phyloP scores from a whole-genome alignment of 1,284 basidiomycete genomes.

The Apiotrichum brassicae region DNA sequence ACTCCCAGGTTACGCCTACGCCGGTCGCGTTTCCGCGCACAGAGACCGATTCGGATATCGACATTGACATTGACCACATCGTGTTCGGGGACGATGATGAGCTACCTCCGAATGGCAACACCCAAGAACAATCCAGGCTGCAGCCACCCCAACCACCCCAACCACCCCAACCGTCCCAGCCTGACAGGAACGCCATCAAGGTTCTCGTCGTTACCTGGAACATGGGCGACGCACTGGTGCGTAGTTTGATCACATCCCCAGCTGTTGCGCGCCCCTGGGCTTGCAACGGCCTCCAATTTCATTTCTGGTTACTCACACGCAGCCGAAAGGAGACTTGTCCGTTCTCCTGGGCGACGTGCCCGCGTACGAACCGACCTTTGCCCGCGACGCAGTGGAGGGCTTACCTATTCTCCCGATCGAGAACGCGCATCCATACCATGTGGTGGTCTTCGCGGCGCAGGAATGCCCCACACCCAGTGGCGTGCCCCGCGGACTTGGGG shows the following conservation, averaged over 20 bases:
- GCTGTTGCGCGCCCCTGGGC: background rate
- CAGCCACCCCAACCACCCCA: background rate
- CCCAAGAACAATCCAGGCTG: background rate
- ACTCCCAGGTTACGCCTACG: too few species aligned
- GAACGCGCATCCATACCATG: conserved; percentile 49
- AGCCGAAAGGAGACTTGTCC: conserved; percentile 50
- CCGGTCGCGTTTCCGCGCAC: background rate
- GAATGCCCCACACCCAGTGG: conserved; percentile 47
- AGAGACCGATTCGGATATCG: too few species aligned
- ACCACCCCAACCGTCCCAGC: background rate
- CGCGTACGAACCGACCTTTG: conserved; percentile 34
- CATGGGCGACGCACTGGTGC: conserved; percentile 49
- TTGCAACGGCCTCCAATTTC: too few species aligned
- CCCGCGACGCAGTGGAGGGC: conserved; percentile 5
- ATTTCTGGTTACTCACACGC: background rate
- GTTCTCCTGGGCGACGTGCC: conserved; percentile 49
- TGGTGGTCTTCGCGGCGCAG: conserved; percentile 51
- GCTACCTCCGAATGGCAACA: background rate
- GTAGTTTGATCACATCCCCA: conserved; percentile 3
- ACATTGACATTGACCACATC: background rate
- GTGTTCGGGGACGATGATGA: background rate
- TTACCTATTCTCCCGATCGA: conserved; percentile 32
- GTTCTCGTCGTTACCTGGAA: conserved; percentile 52
- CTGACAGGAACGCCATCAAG: conserved; percentile 46
- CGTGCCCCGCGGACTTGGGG: conserved; percentile 44